Base-by-base conservation (phyloP, 805 yeast species). In the Teunomyces barrocoloradensis region DNA sequence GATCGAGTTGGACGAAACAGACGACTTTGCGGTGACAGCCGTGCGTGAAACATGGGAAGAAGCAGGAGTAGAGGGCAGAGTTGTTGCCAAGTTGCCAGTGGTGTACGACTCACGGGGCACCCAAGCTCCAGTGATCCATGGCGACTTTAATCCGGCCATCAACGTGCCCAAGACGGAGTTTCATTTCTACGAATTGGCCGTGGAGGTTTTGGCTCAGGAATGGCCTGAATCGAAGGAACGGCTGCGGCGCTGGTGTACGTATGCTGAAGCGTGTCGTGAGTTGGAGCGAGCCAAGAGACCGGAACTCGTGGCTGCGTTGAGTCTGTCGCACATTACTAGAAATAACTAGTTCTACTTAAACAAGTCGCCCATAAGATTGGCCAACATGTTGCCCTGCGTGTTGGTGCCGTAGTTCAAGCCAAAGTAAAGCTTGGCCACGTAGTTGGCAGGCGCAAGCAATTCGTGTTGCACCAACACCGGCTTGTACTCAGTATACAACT, bases 31-130 rank as follows among this genome's bases (percentile, higher is more conserved):
- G 6, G 62, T 68, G 3, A 69, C 87, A 4, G 97, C 97, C 0
- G 71, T 77, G 13, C 74, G 99, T 49, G 99, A 94, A 62, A 88
- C 96, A 0, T 94, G 99, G 99, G 99, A 94, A 65, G 99, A 94
- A 68, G 94, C 96, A 0, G 99, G 99, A 0, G 87, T 87, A 20
- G 78, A 77, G 30, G 96, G 97, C 6, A 68, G 63, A 13, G 74
- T 90, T 3, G 57, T 72, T 3, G 56, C 60, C 35, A 73, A 74
- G 49, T 68, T 92, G 36, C 95, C 92, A 0, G 71, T 79, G 0
- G 84, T 87, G 21, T 78, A 77, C 41, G 97, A 91, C 51, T 59
- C 64, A 38, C 52, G 78, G 37, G 74, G 74, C 12, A 43, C 53
- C 13, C 65, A 66, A 52, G 75, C 77, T 0, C 77, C 77, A 5